phyloP scores from a whole-genome alignment of 192 early-diverging fungal species.

The Entophlyctis luteolus region DNA sequence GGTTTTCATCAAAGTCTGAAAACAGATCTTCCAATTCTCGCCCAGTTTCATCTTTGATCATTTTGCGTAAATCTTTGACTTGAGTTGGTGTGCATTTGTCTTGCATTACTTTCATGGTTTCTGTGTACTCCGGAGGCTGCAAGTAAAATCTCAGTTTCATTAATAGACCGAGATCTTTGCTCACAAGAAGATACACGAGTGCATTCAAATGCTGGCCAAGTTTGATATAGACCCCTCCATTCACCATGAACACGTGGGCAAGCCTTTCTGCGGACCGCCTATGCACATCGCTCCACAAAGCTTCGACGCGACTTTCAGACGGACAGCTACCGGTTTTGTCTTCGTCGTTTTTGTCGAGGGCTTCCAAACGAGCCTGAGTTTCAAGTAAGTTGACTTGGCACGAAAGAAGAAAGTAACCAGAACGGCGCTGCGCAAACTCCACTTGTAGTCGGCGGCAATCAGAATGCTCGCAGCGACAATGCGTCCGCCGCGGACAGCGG shows the following conservation, averaged over 20 bases:
- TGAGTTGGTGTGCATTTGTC: conserved; percentile 77
- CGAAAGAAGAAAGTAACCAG: conserved; percentile 10
- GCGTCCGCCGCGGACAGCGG: conserved; percentile 13
- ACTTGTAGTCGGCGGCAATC: conserved; percentile 59
- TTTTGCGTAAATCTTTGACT: conserved; percentile 61
- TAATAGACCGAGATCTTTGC: not conserved
- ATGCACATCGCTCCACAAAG: conserved; percentile 37
- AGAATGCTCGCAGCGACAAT: conserved; percentile 36
- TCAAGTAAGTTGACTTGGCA: conserved; percentile 44
- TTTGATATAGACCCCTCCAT: conserved; percentile 85
- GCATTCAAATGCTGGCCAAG: conserved; percentile 80
- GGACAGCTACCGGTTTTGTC: too few species aligned
- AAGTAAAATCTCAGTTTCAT: not conserved
- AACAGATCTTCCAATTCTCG: conserved; percentile 65
- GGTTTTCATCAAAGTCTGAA: conserved; percentile 70
- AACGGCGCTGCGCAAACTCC: conserved; percentile 34
- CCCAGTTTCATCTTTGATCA: conserved; percentile 70
- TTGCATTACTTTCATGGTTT: conserved; percentile 75
- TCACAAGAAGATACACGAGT: conserved; percentile 70
- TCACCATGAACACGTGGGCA: conserved; percentile 53
- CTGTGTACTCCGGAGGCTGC: conserved; percentile 80
- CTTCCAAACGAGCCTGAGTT: not conserved
- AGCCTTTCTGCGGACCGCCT: conserved; percentile 64
- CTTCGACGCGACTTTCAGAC: not conserved
- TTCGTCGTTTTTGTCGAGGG: not conserved